Percentiles rank a stretch among this genome's conserved stretches.
Evolutionary conservation across 495 filamentous ascomycete species (phyloP).

Genomic region (Aspergillus baeticus): DNA sequence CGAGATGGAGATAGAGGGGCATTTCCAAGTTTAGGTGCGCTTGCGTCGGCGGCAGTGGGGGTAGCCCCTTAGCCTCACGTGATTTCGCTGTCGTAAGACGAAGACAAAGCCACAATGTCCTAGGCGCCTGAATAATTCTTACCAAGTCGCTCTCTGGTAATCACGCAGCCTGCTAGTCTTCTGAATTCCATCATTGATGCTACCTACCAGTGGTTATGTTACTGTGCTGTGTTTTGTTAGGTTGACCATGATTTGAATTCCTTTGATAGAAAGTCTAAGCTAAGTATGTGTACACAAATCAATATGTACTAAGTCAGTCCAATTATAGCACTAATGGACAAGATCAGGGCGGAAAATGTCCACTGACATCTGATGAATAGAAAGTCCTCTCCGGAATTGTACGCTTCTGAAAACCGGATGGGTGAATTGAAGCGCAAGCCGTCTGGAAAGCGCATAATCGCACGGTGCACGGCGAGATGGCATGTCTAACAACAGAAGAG

Average conservation of each 20-base stretch:
- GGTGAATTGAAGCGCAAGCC: no score
- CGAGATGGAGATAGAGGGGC: slow-evolving; percentile 33
- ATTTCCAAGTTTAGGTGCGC: slow-evolving; percentile 34
- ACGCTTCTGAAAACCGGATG: not conserved
- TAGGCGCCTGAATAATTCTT: slow-evolving; percentile 3
- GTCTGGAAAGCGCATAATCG: not conserved
- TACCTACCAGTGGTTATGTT: not conserved
- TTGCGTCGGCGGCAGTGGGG: slow-evolving; percentile 39
- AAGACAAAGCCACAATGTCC: slow-evolving; percentile 5
- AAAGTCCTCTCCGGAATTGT: slow-evolving; percentile 1
- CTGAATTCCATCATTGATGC: not conserved
- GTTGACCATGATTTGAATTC: not conserved
- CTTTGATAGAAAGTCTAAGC: slow-evolving; percentile 9
- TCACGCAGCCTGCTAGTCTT: slow-evolving; percentile 8
- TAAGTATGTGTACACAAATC: slow-evolving; percentile 21
- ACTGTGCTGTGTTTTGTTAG: not conserved
- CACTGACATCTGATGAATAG: not conserved
- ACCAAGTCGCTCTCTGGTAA: not conserved
- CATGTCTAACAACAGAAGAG: slow-evolving; percentile 24
- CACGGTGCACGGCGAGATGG: slow-evolving; percentile 7
- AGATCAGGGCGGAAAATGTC: not conserved
- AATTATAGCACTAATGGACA: slow-evolving; percentile 6
- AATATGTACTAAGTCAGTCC: slow-evolving; percentile 14
- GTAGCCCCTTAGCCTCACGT: slow-evolving; percentile 29
- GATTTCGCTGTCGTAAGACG: slow-evolving; percentile 28